Conservation (phyloP, 116 monocot species). For the Trichopus zeylanicus region DNA sequence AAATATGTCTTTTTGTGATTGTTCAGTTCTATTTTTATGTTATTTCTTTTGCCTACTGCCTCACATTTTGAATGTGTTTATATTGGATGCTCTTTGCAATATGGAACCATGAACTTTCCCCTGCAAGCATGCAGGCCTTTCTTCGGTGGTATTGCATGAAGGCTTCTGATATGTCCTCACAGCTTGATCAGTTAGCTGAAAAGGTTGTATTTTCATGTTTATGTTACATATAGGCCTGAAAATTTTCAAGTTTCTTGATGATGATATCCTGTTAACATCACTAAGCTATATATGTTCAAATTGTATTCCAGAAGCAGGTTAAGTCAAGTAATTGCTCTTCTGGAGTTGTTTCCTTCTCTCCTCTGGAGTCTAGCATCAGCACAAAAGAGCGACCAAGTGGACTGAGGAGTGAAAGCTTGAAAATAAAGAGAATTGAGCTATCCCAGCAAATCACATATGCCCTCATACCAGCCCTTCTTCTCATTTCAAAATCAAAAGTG, state of each 20-base stretch:
- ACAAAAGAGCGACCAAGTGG: constrained; percentile 14
- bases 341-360: constrained; percentile 24
- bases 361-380: constrained; percentile 23
- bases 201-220: not conserved
- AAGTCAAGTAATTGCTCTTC: not conserved
- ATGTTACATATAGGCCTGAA: no score
- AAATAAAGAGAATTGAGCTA: constrained; percentile 39
- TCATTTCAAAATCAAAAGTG: constrained; percentile 28
- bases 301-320: not conserved
- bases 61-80: not conserved
- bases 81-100: not conserved
- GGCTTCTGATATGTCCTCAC: not conserved
- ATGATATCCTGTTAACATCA: not conserved
- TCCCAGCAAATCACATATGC: constrained; percentile 26
- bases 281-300: not conserved
- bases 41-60: not conserved
- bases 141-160: not conserved
- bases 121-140: not conserved
- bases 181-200: not conserved
- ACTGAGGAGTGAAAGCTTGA: constrained; percentile 29
- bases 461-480: constrained; percentile 35
- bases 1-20: no score
- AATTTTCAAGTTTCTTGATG: not conserved
- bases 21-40: not conserved
- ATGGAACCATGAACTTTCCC: not conserved